Evolutionary conservation across 2,329 filamentous ascomycete genomes (phyloP).

Genomic region (Lasiodiplodia sp.): DNA sequence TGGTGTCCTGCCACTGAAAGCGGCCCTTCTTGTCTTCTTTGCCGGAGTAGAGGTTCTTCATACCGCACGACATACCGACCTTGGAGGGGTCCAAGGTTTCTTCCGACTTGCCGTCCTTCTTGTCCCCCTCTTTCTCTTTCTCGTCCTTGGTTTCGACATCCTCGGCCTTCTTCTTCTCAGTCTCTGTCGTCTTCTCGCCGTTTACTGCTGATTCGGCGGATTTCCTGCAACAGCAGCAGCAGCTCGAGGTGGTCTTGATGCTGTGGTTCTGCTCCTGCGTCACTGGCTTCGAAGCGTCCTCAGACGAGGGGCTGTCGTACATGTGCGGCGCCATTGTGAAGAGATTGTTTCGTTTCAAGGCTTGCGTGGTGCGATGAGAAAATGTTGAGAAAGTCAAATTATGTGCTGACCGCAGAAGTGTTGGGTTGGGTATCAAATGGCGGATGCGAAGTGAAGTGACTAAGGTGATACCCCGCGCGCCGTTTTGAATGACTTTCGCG

Average conservation of each 20-base stretch:
- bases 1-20: constrained; percentile 60
- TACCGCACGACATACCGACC: constrained; percentile 49
- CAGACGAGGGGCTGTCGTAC: background rate
- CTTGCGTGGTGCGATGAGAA: background rate
- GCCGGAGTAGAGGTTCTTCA: constrained; percentile 59
- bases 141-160: constrained; percentile 17
- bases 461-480: background rate
- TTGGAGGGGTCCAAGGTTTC: constrained; percentile 36
- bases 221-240: background rate
- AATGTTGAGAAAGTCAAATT: background rate
- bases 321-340: constrained; percentile 17
- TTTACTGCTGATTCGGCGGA: background rate
- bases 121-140: constrained; percentile 13
- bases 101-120: constrained; percentile 9
- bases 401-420: background rate
- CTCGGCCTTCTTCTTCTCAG: background rate
- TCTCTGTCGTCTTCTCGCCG: background rate
- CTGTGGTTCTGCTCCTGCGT: background rate
- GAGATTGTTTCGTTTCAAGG: background rate
- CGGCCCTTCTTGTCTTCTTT: constrained; percentile 55
- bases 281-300: background rate
- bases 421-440: background rate
- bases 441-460: background rate
- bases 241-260: background rate
- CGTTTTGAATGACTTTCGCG: background rate